A percentile compares a stretch with the other conserved stretches of the same genome.
Evolutionary conservation across 768 basidiomycete genomes (phyloP).

Genomic region (Hericium rajendrae): DNA sequence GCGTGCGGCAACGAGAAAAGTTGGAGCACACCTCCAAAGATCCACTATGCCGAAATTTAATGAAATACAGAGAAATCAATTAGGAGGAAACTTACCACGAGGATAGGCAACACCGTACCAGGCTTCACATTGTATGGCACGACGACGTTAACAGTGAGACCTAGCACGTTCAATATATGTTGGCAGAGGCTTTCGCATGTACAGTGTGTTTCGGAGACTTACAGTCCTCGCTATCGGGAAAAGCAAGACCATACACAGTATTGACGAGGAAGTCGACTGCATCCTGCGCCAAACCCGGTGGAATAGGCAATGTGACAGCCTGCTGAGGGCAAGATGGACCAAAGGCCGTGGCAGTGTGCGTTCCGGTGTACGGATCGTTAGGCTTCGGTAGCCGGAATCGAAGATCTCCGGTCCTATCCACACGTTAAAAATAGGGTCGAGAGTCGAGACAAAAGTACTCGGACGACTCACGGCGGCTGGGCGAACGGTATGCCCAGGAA

Average conservation of each 20-base stretch:
- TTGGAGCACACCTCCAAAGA: conserved; percentile 16
- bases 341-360: conserved; percentile 8
- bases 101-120: conserved; percentile 11
- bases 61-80: neutral
- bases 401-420: conserved; percentile 1
- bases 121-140: conserved; percentile 9
- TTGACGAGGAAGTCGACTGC: neutral
- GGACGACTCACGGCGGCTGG: conserved; percentile 7
- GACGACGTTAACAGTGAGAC: conserved; percentile 20
- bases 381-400: conserved; percentile 11
- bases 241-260: neutral
- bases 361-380: conserved; percentile 6
- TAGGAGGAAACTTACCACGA: conserved; percentile 5
- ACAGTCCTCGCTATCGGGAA: conserved; percentile 5
- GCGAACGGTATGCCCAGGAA: conserved; percentile 15
- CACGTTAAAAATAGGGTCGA: neutral
- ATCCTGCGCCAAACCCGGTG: neutral
- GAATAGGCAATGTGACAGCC: neutral
- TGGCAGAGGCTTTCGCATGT: neutral
- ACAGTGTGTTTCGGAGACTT: neutral
- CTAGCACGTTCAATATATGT: conserved; percentile 1
- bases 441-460: neutral
- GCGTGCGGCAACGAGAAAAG: neutral
- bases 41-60: conserved; percentile 13
- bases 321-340: conserved; percentile 19